A percentile compares a stretch with the other conserved stretches of the same genome.
Conservation (phyloP, 257 asterid genomes). For the Ilex aquifolium region DNA sequence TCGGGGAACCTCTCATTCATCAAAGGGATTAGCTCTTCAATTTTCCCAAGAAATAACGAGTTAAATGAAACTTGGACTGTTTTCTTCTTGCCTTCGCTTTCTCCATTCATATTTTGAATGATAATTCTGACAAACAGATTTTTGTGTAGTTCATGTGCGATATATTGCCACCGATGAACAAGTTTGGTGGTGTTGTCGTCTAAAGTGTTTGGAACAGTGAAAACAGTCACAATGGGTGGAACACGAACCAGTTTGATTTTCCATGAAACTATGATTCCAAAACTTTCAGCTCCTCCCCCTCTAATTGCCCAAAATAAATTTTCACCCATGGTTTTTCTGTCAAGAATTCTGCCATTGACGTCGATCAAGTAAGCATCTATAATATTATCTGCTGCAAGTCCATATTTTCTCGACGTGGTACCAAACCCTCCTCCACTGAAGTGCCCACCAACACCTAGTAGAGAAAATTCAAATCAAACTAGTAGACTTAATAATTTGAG, state of each 20-base stretch:
- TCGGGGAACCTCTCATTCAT: slow-evolving; percentile 32
- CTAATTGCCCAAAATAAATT: slow-evolving; percentile 59
- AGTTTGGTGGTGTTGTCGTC: slow-evolving; percentile 23
- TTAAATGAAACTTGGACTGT: slow-evolving; percentile 22
- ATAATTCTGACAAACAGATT: slow-evolving; percentile 45
- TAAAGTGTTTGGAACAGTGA: slow-evolving; percentile 21
- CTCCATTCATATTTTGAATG: slow-evolving; percentile 15
- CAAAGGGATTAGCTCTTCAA: slow-evolving; percentile 3
- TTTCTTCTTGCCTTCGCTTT: background rate
- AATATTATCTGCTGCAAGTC: slow-evolving; percentile 45
- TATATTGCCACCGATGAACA: slow-evolving; percentile 37
- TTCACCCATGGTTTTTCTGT: slow-evolving; percentile 52
- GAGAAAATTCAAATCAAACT: no score
- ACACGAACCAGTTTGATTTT: slow-evolving; percentile 39
- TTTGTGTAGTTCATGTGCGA: slow-evolving; percentile 22
- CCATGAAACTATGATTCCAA: slow-evolving; percentile 48
- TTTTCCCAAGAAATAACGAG: slow-evolving; percentile 35
- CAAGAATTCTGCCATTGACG: slow-evolving; percentile 28
- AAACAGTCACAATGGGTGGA: slow-evolving; percentile 38
- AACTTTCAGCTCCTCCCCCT: slow-evolving; percentile 70
- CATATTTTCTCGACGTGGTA: slow-evolving; percentile 37
- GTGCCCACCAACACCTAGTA: slow-evolving; percentile 48
- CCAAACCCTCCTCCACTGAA: slow-evolving; percentile 60
- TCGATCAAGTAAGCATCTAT: slow-evolving; percentile 39
- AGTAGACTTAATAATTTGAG: no score